Base-by-base conservation (phyloP, 805 yeast species). In the Ogataea sp. region DNA sequence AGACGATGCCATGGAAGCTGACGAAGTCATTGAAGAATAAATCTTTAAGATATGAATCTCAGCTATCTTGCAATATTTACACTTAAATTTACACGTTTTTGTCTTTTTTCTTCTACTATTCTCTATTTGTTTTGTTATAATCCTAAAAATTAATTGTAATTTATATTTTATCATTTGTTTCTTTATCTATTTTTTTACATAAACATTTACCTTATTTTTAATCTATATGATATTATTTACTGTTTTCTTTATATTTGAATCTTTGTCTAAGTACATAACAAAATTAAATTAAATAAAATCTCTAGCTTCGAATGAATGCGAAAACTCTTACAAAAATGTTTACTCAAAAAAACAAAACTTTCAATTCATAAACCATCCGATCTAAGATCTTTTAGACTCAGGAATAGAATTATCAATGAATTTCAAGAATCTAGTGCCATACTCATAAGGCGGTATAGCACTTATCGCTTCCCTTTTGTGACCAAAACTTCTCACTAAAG, bases 401-500 rank as follows among this genome's bases (percentile, higher is more conserved):
- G 20, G 18, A 7, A 47, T 41, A 5, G 48, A 50, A 8, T 40
- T 40, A 11, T 46, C 63, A 44, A 93, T 78, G 55, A 93, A 93
- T 16, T 68, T 66, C 43, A 81, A 66, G 56, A 93, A 89, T 51
- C 99, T 70, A 41, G 82, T 81, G 8, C 96, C 97, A 53, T 93
- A 93, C 50, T 89, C 97, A 6, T 53, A 52, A 0, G 97, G 89
- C 0, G 99, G 97, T 11, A 93, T 69, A 0, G 98, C 94, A 48
- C 95, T 84, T 3, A 94, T 79, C 3, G 80, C 72, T 33, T 70
- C 71, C 40, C 89, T 65, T 30, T 78, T 71, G 53, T 86, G 84
- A 28, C 74, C 73, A 20, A 93, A 50, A 14, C 84, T 71, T 56
- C 95, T 74, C 79, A 88, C 83, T 45, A 85, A 75, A 0, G 97